Evolutionary conservation across 2,329 filamentous ascomycete genomes (phyloP).

Genomic region (Ophiostoma sp.): DNA sequence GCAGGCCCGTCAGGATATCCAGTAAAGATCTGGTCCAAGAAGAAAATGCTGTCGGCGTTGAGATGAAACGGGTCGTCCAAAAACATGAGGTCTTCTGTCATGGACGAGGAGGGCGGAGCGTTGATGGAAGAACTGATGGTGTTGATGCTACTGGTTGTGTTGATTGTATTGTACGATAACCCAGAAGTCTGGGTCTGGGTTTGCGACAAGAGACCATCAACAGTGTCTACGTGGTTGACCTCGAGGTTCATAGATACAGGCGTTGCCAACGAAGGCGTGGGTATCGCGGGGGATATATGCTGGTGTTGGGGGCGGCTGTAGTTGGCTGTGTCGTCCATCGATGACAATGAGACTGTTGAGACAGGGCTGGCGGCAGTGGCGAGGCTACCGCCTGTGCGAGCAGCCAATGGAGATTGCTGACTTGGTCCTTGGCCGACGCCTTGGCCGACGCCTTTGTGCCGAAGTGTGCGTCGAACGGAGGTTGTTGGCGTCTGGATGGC

Average conservation of each 20-base stretch:
- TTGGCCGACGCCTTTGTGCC: not conserved
- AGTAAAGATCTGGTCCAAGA: conserved; percentile 34
- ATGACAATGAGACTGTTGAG: not conserved
- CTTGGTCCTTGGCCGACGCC: not conserved
- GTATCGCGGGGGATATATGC: not conserved
- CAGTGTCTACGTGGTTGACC: not conserved
- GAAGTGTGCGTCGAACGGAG: conserved; percentile 7
- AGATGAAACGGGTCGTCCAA: conserved; percentile 30
- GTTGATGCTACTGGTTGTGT: not conserved
- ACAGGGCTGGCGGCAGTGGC: not conserved
- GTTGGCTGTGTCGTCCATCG: not conserved
- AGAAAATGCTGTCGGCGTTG: conserved; percentile 32
- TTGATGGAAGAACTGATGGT: not conserved
- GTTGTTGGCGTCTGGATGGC: not conserved
- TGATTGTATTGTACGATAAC: not conserved
- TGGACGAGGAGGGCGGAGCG: not conserved
- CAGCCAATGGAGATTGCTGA: not conserved
- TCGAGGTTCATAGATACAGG: not conserved
- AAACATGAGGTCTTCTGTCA: conserved; percentile 20
- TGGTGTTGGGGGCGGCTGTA: not conserved
- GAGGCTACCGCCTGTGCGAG: not conserved
- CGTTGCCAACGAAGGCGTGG: conserved; percentile 3
- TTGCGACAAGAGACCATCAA: not conserved
- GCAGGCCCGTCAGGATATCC: conserved; percentile 13
- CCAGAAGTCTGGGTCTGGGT: not conserved